A percentile compares a stretch with the other conserved stretches of the same genome.
Evolutionary conservation across 2,329 filamentous ascomycete genomes (phyloP).

Genomic region (Fusarium guadeloupense): DNA sequence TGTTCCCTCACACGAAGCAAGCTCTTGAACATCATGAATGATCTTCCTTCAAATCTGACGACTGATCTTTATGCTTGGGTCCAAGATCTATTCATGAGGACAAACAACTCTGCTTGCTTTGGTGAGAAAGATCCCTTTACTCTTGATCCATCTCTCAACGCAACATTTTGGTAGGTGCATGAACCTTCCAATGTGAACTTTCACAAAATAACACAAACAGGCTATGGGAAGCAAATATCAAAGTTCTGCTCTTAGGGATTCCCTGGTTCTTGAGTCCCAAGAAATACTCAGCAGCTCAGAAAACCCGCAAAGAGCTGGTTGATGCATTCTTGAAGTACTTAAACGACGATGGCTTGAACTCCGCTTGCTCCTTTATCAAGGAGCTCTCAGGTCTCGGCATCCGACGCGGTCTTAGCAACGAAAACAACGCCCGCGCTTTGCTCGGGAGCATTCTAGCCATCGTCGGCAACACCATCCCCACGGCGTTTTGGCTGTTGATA

Average conservation of each 20-base stretch:
- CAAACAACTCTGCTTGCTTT: conserved; percentile 36
- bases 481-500: conserved; percentile 28
- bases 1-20: conserved; percentile 20
- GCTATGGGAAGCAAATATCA: conserved; percentile 33
- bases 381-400: conserved; percentile 21
- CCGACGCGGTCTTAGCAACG: conserved; percentile 27
- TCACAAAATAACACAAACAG: not conserved
- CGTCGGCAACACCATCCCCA: conserved; percentile 33
- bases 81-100: conserved; percentile 30
- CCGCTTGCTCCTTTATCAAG: conserved; percentile 30
- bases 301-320: conserved; percentile 22
- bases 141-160: conserved; percentile 1
- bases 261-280: conserved; percentile 32
- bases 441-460: conserved; percentile 32
- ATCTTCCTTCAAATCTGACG: conserved; percentile 4
- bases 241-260: conserved; percentile 21
- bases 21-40: conserved; percentile 9
- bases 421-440: conserved; percentile 35
- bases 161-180: conserved; percentile 19
- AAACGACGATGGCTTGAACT: conserved; percentile 2
- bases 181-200: too few relatives aligned
- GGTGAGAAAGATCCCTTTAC: conserved; percentile 31
- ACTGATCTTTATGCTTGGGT: conserved; percentile 30
- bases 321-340: conserved; percentile 23
- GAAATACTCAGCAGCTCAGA: conserved; percentile 11